These are phyloP conservation scores for Clathrospora elynae DNA, from an alignment of 2,329 filamentous ascomycete species.

Conservation along the genomic window DNA sequence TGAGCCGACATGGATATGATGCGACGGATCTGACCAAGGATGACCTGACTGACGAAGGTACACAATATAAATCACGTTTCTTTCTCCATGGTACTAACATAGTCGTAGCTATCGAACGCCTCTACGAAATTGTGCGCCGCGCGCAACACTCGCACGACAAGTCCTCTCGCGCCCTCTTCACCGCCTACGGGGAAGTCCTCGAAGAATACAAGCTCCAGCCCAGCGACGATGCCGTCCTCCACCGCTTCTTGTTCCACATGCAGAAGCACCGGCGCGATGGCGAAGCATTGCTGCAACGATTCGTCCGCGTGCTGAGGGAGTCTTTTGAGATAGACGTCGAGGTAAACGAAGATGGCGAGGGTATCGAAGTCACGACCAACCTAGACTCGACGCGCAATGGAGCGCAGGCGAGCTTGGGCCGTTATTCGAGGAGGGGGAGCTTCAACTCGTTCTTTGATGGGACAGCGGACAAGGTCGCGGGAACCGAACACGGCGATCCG, in stretches of 20 bases:
- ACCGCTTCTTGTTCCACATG: slow-evolving; percentile 79
- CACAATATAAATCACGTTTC: too few relatives aligned
- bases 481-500: slow-evolving; percentile 37
- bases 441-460: slow-evolving; percentile 66
- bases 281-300: slow-evolving; percentile 67
- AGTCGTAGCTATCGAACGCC: slow-evolving; percentile 71
- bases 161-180: slow-evolving; percentile 74
- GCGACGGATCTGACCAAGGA: slow-evolving; percentile 48
- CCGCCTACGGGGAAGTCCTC: slow-evolving; percentile 79
- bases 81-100: slow-evolving; percentile 13
- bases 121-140: slow-evolving; percentile 75
- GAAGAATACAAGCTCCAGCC: slow-evolving; percentile 70
- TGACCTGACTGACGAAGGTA: slow-evolving; percentile 46
- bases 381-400: slow-evolving; percentile 32
- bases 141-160: slow-evolving; percentile 72
- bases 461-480: slow-evolving; percentile 58
- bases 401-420: slow-evolving; percentile 28
- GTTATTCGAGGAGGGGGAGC: slow-evolving; percentile 55
- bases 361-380: slow-evolving; percentile 42
- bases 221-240: slow-evolving; percentile 75
- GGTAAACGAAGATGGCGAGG: slow-evolving; percentile 56
- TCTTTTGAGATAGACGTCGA: slow-evolving; percentile 66
- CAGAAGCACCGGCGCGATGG: slow-evolving; percentile 33
- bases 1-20: slow-evolving; percentile 45
- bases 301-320: slow-evolving; percentile 68